phyloP scores from a whole-genome alignment of 768 basidiomycete species.

The Nidularia sp. region DNA sequence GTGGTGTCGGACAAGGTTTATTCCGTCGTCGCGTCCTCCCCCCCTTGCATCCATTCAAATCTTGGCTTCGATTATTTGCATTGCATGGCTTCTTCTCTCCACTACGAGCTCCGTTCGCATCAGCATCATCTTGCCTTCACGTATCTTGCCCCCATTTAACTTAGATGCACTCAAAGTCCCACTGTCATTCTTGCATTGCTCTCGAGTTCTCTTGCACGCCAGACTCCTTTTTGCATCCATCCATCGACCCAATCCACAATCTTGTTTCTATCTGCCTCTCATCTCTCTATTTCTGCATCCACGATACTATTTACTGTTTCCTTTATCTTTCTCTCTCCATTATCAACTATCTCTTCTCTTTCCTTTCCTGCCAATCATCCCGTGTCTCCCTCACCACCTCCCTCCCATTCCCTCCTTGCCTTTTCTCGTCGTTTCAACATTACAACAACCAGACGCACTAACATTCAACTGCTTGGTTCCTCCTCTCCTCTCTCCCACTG shows the following conservation, averaged over 20 bases:
- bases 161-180: slow-evolving; percentile 2
- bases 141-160: not conserved
- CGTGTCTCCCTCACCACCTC: not conserved
- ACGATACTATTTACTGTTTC: not conserved
- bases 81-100: slow-evolving; percentile 4
- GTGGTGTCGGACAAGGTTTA: not conserved
- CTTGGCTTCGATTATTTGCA: slow-evolving; percentile 13
- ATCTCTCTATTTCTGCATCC: not conserved
- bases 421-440: slow-evolving; percentile 4
- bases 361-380: not conserved
- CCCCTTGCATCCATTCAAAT: slow-evolving; percentile 1
- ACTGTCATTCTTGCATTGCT: slow-evolving; percentile 3
- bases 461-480: not conserved
- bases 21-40: not conserved
- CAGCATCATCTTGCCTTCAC: not conserved
- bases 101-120: not conserved
- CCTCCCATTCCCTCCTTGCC: not conserved
- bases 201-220: not conserved
- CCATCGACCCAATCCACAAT: not conserved
- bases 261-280: slow-evolving; percentile 2
- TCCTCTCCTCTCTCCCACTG: slow-evolving; percentile 1
- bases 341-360: not conserved
- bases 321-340: not conserved
- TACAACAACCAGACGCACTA: slow-evolving; percentile 7
- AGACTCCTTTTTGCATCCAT: not conserved